Conservation (phyloP, 2,329 filamentous ascomycete genomes). For the Xylariaceae sp. region DNA sequence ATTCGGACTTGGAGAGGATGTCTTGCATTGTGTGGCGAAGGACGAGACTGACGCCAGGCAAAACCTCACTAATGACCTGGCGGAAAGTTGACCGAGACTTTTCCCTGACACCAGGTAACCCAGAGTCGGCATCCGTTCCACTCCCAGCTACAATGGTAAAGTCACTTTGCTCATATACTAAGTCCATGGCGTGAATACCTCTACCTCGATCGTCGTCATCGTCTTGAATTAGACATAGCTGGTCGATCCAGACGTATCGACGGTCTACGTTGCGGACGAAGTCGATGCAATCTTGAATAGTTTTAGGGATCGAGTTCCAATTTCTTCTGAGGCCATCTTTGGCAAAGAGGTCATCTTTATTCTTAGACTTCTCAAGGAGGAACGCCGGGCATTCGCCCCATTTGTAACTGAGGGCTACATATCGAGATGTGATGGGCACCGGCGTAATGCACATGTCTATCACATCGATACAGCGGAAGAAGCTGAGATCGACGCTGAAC, state of each 20-base stretch:
- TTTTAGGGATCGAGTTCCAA: constrained; percentile 28
- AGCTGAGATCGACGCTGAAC: constrained; percentile 28
- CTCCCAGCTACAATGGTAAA: constrained; percentile 31
- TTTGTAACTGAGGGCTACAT: constrained; percentile 31
- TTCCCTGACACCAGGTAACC: constrained; percentile 26
- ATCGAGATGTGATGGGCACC: constrained; percentile 26
- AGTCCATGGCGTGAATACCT: constrained; percentile 31
- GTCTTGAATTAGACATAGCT: constrained; percentile 31
- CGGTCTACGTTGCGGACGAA: constrained; percentile 25
- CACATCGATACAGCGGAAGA: constrained; percentile 32
- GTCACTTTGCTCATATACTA: constrained; percentile 31
- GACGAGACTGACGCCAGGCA: constrained; percentile 26
- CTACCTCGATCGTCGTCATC: constrained; percentile 24
- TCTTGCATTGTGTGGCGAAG: constrained; percentile 31
- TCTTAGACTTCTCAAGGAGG: constrained; percentile 24
- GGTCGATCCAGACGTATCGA: constrained; percentile 32
- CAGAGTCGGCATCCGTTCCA: constrained; percentile 28
- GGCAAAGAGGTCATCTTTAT: constrained; percentile 30
- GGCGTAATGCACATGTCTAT: constrained; percentile 29
- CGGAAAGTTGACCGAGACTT: constrained; percentile 19
- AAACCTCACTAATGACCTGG: constrained; percentile 23
- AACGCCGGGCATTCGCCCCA: constrained; percentile 29
- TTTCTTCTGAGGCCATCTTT: constrained; percentile 25
- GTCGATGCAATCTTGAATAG: constrained; percentile 30
- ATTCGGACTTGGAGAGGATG: constrained; percentile 26